phyloP scores from a whole-genome alignment of 176 grass and related monocot species.

The Puya raimondii region DNA sequence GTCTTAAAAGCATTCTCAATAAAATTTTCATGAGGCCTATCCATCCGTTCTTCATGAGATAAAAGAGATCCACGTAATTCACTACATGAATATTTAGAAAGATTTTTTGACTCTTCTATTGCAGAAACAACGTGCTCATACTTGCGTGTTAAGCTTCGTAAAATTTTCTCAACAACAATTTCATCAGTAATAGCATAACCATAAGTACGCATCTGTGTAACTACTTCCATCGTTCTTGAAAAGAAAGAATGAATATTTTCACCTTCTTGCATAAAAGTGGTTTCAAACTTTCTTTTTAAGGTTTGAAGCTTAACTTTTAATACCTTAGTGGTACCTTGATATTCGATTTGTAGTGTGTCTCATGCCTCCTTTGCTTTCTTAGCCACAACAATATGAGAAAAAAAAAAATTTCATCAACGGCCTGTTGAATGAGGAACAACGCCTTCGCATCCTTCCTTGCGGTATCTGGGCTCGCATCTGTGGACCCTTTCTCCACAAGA shows the following conservation, averaged over 20 bases:
- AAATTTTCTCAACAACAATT: not conserved
- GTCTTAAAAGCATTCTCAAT: not conserved
- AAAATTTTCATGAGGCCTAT: not conserved
- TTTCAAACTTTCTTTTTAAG: not conserved
- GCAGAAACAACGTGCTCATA: not conserved
- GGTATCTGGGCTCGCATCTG: no score
- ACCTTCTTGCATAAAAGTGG: not conserved
- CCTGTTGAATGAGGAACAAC: no score
- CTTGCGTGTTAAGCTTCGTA: not conserved
- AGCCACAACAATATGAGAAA: no score
- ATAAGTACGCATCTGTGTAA: not conserved
- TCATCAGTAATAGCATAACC: not conserved
- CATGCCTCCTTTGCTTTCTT: no score
- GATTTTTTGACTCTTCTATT: not conserved
- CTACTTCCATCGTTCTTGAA: not conserved
- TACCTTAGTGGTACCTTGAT: not conserved
- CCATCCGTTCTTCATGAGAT: not conserved
- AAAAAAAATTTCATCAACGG: no score
- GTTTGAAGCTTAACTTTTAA: not conserved
- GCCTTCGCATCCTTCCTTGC: no score
- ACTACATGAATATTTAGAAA: not conserved
- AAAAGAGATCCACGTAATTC: not conserved
- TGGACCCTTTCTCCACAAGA: no score
- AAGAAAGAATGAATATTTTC: not conserved
- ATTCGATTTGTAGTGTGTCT: not conserved